Evolutionary conservation across 345 rosid genomes (phyloP).

Genomic region (Mangifera indica): DNA sequence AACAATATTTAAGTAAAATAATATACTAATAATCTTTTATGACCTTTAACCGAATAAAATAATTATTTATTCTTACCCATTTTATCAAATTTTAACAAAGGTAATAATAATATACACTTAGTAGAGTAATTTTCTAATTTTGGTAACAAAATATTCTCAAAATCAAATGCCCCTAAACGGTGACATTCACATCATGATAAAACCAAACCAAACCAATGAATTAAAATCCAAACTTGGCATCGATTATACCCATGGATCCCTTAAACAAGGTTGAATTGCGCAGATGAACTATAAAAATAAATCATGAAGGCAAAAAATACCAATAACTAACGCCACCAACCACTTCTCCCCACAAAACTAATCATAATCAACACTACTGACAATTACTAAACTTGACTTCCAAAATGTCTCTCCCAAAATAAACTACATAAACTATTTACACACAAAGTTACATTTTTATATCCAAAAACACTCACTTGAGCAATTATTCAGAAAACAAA

Average conservation of each 20-base stretch:
- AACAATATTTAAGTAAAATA: no score
- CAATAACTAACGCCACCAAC: background rate
- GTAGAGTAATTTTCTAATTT: no score
- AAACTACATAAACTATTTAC: background rate
- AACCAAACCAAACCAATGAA: background rate
- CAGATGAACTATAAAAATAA: background rate
- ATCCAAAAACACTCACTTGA: slow-evolving; percentile 2
- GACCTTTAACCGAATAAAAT: no score
- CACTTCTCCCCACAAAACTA: background rate
- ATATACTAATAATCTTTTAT: no score
- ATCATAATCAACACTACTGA: background rate
- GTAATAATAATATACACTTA: no score
- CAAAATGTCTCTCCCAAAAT: background rate
- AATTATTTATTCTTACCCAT: no score
- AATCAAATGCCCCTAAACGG: no score
- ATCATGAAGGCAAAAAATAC: background rate
- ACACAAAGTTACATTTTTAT: background rate
- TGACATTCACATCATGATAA: background rate
- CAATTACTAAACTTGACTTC: background rate
- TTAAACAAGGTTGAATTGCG: no score
- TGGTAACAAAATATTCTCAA: no score
- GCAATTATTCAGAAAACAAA: background rate
- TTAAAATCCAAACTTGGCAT: background rate
- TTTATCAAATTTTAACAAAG: no score
- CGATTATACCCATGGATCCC: background rate